A percentile compares a stretch with the other conserved stretches of the same genome.
Conservation (phyloP, 345 rosid genomes). For the Salix caprea region DNA sequence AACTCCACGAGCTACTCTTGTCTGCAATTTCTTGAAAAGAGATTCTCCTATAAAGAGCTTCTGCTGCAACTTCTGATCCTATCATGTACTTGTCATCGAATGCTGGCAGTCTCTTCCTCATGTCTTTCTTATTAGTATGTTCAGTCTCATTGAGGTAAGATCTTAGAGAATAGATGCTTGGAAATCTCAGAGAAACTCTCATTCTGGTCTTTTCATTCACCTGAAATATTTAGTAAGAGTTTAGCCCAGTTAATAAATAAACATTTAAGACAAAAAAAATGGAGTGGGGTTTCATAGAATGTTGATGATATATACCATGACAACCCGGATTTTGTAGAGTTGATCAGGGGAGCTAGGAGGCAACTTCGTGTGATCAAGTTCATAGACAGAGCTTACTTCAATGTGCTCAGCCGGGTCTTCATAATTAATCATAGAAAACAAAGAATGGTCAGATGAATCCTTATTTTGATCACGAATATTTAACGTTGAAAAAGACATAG, state of each 20-base stretch:
- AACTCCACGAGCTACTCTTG: constrained; percentile 42
- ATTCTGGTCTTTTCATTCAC: constrained; percentile 60
- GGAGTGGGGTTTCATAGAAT: neutral
- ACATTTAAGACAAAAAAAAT: neutral
- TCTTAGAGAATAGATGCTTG: constrained; percentile 53
- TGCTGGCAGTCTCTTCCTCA: constrained; percentile 44
- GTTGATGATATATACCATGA: constrained; percentile 47
- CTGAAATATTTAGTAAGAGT: constrained; percentile 25
- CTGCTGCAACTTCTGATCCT: constrained; percentile 50
- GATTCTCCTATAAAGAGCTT: constrained; percentile 59
- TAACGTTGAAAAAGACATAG: neutral
- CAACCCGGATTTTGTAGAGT: constrained; percentile 53
- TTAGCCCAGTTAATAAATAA: neutral
- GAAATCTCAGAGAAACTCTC: constrained; percentile 61
- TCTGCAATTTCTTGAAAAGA: constrained; percentile 46
- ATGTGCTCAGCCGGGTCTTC: constrained; percentile 55
- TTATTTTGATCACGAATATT: neutral
- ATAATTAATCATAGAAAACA: neutral
- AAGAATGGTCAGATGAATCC: neutral
- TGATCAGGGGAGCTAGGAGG: constrained; percentile 50
- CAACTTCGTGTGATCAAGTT: constrained; percentile 60
- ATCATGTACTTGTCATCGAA: constrained; percentile 64
- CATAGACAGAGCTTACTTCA: constrained; percentile 59
- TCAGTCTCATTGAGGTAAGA: constrained; percentile 41
- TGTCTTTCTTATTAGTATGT: constrained; percentile 20